Percentiles rank a stretch among this genome's conserved stretches.
phyloP scores from a whole-genome alignment of 805 yeast species.

The Myxozyma mucilagina region DNA sequence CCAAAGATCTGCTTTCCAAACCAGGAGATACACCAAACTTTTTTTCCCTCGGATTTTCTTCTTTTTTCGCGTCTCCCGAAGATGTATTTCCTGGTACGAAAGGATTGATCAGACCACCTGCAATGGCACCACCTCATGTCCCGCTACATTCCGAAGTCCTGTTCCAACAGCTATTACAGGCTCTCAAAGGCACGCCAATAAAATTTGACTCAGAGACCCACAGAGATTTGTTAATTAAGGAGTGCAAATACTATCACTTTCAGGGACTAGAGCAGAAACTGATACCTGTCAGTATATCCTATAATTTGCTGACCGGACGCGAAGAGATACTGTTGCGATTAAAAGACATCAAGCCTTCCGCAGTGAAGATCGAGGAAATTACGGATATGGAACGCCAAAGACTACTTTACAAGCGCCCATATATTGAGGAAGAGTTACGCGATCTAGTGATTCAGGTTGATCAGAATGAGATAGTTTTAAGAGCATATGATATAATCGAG shows the following conservation, averaged over 20 bases:
- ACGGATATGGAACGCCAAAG: not conserved
- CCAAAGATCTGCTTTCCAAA: constrained; percentile 53
- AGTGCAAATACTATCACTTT: constrained; percentile 76
- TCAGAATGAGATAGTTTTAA: constrained; percentile 6
- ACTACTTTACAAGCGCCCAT: constrained; percentile 30
- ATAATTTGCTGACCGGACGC: constrained; percentile 52
- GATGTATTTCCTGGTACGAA: constrained; percentile 41
- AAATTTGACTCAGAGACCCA: constrained; percentile 54
- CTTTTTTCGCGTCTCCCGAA: constrained; percentile 54
- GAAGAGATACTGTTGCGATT: constrained; percentile 62
- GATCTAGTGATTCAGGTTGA: constrained; percentile 20
- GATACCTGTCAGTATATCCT: constrained; percentile 51
- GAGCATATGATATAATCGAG: constrained; percentile 12
- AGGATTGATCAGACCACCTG: constrained; percentile 73
- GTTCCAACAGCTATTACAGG: constrained; percentile 56
- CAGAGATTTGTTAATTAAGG: constrained; percentile 59
- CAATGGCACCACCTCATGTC: constrained; percentile 59
- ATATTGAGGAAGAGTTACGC: constrained; percentile 13
- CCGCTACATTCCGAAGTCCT: constrained; percentile 53
- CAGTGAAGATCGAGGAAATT: constrained; percentile 6
- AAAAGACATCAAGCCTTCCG: constrained; percentile 45
- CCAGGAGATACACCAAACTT: constrained; percentile 79
- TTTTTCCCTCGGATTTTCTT: constrained; percentile 62
- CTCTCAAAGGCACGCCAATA: constrained; percentile 56
- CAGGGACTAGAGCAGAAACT: constrained; percentile 71